These are phyloP conservation scores for Puccinia horiana DNA, from an alignment of 1,284 basidiomycete species.

Conservation along the genomic window DNA sequence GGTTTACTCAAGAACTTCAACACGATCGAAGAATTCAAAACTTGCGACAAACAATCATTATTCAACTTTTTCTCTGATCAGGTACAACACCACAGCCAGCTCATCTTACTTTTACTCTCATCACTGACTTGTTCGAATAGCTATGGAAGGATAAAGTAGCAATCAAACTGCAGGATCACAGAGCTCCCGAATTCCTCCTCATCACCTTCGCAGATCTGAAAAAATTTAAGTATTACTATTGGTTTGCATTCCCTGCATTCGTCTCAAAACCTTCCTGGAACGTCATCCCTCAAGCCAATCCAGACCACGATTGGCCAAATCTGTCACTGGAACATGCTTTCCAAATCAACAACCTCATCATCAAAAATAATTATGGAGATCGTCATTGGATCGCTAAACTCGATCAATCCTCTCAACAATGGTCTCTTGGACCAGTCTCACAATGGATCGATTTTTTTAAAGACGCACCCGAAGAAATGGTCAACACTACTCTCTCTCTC, in stretches of 20 bases:
- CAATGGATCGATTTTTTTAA: conserved; percentile 28
- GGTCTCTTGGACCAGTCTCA: conserved; percentile 3
- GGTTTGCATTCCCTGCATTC: conserved; percentile 95
- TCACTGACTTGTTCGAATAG: not conserved
- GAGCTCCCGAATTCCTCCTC: conserved; percentile 68
- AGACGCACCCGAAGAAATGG: not conserved
- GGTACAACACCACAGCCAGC: conserved; percentile 63
- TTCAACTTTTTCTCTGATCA: conserved; percentile 72
- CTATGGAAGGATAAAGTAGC: conserved; percentile 9
- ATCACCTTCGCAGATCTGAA: conserved; percentile 96
- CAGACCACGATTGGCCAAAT: not conserved
- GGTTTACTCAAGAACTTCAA: conserved; percentile 80
- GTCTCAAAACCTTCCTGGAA: conserved; percentile 60
- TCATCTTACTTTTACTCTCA: conserved; percentile 25
- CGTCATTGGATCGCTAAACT: conserved; percentile 27
- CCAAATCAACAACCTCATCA: not conserved
- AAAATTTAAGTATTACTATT: conserved; percentile 96
- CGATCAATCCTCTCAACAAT: not conserved
- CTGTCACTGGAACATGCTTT: not conserved
- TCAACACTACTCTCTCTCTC: not conserved
- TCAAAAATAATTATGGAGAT: not conserved
- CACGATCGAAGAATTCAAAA: conserved; percentile 93
- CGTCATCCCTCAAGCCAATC: not conserved
- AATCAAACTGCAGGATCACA: not conserved
- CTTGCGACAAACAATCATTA: conserved; percentile 78